A percentile compares a stretch with the other conserved stretches of the same genome.
Conservation (phyloP, 805 yeast species). For the Saturnispora halmiae region DNA sequence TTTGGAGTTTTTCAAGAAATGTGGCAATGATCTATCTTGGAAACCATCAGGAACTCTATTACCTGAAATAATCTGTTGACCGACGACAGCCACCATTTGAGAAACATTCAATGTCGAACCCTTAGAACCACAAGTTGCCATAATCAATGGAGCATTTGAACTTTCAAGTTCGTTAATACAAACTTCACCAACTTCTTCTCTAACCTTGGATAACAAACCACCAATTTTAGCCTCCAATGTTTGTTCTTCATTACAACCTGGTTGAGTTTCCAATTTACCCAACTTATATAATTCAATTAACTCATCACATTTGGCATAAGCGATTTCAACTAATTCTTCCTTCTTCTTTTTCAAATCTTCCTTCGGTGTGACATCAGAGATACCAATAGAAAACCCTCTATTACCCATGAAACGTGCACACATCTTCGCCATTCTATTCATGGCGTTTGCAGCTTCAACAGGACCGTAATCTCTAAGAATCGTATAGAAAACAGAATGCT, state of each 20-base stretch:
- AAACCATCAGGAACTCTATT: constrained; percentile 99
- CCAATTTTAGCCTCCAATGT: constrained; percentile 97
- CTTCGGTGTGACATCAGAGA: constrained; percentile 95
- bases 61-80: constrained; percentile 97
- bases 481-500: constrained; percentile 91
- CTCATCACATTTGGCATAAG: constrained; percentile 86
- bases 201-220: constrained; percentile 88
- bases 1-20: constrained; percentile 89
- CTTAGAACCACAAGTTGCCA: constrained; percentile 99
- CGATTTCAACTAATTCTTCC: constrained; percentile 82
- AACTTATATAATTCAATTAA: constrained; percentile 66
- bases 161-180: constrained; percentile 87
- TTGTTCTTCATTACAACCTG: constrained; percentile 98
- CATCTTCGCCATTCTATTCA: constrained; percentile 98
- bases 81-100: constrained; percentile 99
- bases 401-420: constrained; percentile 94
- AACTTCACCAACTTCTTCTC: constrained; percentile 98
- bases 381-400: constrained; percentile 95
- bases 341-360: constrained; percentile 62
- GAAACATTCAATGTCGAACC: constrained; percentile 97
- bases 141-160: constrained; percentile 90
- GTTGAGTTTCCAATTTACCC: constrained; percentile 94
- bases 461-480: constrained; percentile 96
- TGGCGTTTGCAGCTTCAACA: constrained; percentile 86
- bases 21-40: constrained; percentile 97